Conservation (phyloP, 768 basidiomycete species). For the Boletus pseudopeckii region DNA sequence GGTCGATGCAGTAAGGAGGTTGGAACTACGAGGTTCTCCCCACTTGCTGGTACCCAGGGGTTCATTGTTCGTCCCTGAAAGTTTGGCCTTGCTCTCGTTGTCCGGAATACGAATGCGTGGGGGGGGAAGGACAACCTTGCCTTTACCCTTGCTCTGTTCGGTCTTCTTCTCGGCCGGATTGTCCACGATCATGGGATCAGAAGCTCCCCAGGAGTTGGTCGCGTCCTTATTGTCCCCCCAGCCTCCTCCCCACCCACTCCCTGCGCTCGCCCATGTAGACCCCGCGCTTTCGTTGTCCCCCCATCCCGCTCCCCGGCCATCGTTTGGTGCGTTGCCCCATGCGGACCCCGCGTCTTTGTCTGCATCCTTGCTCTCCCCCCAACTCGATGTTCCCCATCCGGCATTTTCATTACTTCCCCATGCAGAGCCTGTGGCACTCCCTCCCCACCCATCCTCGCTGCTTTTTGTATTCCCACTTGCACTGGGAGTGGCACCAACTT, state of each 20-base stretch:
- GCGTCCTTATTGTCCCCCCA: constrained; percentile 4
- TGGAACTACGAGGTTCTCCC: constrained; percentile 9
- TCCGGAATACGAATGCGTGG: constrained; percentile 27
- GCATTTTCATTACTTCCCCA: constrained; percentile 1
- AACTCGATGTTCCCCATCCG: not conserved
- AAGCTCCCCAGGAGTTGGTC: not conserved
- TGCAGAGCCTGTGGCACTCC: not conserved
- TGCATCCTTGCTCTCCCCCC: not conserved
- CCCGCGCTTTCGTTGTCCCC: not conserved
- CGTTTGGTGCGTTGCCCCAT: not conserved
- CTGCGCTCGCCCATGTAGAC: not conserved
- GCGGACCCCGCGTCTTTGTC: not conserved
- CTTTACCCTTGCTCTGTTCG: constrained; percentile 5
- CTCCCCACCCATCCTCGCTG: constrained; percentile 6
- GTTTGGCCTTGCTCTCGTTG: constrained; percentile 11
- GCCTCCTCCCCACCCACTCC: constrained; percentile 1
- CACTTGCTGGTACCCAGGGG: constrained; percentile 15
- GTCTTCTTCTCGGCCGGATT: not conserved
- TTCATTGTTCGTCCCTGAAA: constrained; percentile 25
- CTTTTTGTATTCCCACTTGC: not conserved
- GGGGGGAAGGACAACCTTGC: constrained; percentile 16
- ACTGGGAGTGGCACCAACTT: not conserved
- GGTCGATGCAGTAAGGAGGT: constrained; percentile 3
- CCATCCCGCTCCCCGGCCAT: not conserved
- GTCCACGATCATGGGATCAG: constrained; percentile 14